Percentiles rank a stretch among this genome's conserved stretches.
phyloP scores from a whole-genome alignment of 192 early-diverging fungal genomes.

The Diversispora eburnea region DNA sequence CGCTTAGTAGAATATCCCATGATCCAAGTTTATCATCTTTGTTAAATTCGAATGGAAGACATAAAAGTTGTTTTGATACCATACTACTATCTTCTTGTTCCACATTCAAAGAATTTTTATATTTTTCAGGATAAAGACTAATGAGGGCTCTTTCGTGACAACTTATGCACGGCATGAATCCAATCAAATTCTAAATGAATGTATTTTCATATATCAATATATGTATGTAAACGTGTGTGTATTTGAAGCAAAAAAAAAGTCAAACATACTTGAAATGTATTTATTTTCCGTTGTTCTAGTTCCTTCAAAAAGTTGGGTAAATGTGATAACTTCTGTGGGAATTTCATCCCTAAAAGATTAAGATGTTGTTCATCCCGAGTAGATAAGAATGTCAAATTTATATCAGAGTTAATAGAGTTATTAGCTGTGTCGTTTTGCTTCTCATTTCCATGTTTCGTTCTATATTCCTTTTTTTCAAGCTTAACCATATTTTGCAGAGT shows the following conservation, averaged over 20 bases:
- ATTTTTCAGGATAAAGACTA: conserved; percentile 7
- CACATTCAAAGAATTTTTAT: background rate
- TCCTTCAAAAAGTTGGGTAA: background rate
- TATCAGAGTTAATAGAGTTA: too few species aligned
- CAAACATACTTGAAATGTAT: background rate
- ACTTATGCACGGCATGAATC: background rate
- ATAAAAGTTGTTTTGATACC: background rate
- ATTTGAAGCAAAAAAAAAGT: background rate
- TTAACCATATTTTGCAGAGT: background rate
- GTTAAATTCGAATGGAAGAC: conserved; percentile 26
- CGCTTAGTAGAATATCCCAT: conserved; percentile 23
- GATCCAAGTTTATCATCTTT: conserved; percentile 14
- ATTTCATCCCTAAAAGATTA: background rate
- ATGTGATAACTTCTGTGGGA: background rate
- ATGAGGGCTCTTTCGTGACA: conserved; percentile 6
- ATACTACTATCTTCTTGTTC: background rate
- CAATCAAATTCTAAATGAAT: conserved; percentile 1
- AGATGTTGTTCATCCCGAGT: conserved; percentile 2
- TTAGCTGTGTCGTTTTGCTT: too few species aligned
- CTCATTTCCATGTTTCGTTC: background rate
- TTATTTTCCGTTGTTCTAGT: conserved; percentile 16
- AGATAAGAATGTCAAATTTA: background rate
- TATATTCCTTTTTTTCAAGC: background rate
- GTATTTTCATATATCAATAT: background rate
- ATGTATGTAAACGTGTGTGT: background rate